Evolutionary conservation across 192 early-diverging fungal species (phyloP).

Genomic region (Coemansia sp.): DNA sequence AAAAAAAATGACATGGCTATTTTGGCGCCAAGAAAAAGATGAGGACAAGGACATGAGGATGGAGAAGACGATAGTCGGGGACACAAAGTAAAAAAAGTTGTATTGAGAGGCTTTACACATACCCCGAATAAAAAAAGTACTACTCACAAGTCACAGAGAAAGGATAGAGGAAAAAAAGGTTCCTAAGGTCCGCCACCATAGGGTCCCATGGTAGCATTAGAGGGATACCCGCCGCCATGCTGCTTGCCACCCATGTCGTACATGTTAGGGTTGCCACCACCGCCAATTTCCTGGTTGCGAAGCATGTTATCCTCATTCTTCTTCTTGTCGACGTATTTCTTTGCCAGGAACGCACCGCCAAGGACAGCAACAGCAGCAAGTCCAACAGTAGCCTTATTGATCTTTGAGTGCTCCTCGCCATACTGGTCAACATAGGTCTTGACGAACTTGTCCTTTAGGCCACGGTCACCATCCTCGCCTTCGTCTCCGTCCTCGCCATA

Average conservation of each 20-base stretch:
- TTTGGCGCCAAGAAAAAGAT: background rate
- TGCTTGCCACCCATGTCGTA: conserved; percentile 18
- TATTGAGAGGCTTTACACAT: background rate
- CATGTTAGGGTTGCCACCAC: background rate
- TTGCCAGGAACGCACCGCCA: conserved; percentile 9
- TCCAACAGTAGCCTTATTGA: conserved; percentile 22
- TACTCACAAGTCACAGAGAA: conserved; percentile 7
- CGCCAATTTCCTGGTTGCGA: conserved; percentile 21
- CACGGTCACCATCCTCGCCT: conserved; percentile 41
- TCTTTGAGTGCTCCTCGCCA: conserved; percentile 16
- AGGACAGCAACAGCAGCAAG: conserved; percentile 28
- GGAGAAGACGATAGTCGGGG: background rate
- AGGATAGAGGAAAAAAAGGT: background rate
- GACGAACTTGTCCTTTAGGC: conserved; percentile 38
- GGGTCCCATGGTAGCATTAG: conserved; percentile 6
- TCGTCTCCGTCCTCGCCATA: conserved; percentile 13
- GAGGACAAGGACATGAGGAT: background rate
- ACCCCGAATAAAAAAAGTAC: background rate
- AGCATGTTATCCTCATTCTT: conserved; percentile 12
- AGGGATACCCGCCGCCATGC: conserved; percentile 16
- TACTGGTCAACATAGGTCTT: conserved; percentile 35
- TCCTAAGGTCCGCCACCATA: conserved; percentile 9
- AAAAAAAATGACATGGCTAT: background rate
- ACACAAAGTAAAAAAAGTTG: background rate
- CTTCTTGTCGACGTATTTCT: conserved; percentile 35